Evolutionary conservation across 225 moss, liverwort and hornwort species (phyloP), one percentile per base, ranked within the genome.

Genomic region (Straminergon stramineum): DNA sequence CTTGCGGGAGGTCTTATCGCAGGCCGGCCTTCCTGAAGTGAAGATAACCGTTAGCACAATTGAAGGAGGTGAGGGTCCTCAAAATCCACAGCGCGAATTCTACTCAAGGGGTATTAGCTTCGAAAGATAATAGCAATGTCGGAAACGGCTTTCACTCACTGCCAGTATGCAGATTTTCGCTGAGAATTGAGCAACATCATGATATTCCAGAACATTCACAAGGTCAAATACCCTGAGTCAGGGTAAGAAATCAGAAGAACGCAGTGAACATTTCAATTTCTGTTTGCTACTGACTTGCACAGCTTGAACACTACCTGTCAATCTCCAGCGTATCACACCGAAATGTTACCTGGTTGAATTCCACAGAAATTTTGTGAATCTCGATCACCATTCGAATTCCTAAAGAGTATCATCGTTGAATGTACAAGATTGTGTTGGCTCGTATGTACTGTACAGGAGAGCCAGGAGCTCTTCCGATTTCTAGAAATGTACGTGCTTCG

Each of bases 371-470:
- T 64, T 82, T 51, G 45, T 41, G 70, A 56, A 77, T 70, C 80
- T 87, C 87, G 37, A 63, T 84, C 62, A 77, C 56, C 81, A 26
- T 88, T 64, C 81, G n/a, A 24, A 76, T 81, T 76, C 81, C 85
- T 83, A 85, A 65, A 67, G 82, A 37, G 76, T 87, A 28, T 65
- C 71, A 68, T 77, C 85, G 58, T 69, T 78, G 87, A 78, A 85
- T 93, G 77, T 93, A 93, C 91, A 90, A 88, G 79, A 83, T 64
- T 77, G 63, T 9, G 48, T 34, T 41, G 35, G 74, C 79, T 85
- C 70, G 61, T 89, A 90, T 92, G 67, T 66, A 92, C 93, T 92
- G 67, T 66, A 92, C 93, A 88, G 87, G 90, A 81, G 90, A 93
- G 91, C 91, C 73, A 90, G 90, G 84, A 20, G 84, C 89, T 87